Conservation (phyloP, 768 basidiomycete species). For the Cystofilobasidium ferigula region DNA sequence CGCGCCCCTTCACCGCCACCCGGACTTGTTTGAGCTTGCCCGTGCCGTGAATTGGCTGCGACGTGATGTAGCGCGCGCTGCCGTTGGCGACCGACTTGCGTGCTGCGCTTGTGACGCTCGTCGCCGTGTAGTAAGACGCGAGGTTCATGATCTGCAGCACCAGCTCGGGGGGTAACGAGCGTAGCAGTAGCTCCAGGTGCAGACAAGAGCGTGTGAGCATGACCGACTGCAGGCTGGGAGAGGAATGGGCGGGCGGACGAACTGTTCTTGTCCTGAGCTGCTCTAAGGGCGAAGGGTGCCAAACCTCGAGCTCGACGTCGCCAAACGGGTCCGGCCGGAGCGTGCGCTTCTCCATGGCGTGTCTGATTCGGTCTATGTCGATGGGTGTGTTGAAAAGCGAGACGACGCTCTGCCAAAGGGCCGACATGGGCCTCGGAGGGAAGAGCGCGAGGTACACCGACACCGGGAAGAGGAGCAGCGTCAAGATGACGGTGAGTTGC, state of each 20-base stretch:
- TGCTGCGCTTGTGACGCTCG: not conserved
- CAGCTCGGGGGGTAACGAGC: not conserved
- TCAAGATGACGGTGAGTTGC: not conserved
- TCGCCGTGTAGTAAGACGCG: not conserved
- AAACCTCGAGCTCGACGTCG: not conserved
- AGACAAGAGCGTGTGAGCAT: not conserved
- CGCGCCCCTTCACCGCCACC: not conserved
- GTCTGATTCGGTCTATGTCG: not conserved
- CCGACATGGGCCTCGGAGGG: not conserved
- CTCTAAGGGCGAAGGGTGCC: not conserved
- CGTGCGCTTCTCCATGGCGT: not conserved
- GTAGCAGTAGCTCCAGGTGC: not conserved
- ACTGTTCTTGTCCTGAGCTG: not conserved
- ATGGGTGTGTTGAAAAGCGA: not conserved
- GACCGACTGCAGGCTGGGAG: not conserved
- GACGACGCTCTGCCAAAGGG: not conserved
- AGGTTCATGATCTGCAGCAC: not conserved
- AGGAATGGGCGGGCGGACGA: not conserved
- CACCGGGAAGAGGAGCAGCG: not conserved
- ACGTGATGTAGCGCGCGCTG: conserved; percentile 6
- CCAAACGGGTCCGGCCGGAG: conserved; percentile 6
- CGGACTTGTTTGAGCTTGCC: conserved; percentile 4
- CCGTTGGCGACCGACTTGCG: not conserved
- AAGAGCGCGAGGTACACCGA: not conserved
- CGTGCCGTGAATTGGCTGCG: not conserved